phyloP scores from a whole-genome alignment of 1,139 yeast species.

The Blastobotrys proliferans region DNA sequence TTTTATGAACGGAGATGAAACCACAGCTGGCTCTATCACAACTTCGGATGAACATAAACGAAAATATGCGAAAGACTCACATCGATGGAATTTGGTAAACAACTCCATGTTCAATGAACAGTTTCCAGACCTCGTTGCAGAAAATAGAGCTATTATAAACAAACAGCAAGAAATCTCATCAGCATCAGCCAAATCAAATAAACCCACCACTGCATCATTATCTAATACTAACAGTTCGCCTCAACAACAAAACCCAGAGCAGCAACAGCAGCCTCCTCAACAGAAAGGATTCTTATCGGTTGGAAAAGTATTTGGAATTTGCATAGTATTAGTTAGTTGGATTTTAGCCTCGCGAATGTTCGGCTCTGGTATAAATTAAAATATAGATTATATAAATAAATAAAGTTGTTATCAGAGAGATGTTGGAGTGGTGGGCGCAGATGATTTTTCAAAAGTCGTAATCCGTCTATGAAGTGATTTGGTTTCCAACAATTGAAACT shows the following conservation, averaged over 20 bases:
- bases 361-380: not conserved
- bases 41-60: conserved; percentile 48
- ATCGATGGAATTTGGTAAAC: conserved; percentile 57
- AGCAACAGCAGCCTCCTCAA: not conserved
- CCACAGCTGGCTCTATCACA: conserved; percentile 36
- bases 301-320: conserved; percentile 21
- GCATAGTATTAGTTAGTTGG: conserved; percentile 23
- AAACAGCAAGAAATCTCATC: conserved; percentile 5
- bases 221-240: not conserved
- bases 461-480: not conserved
- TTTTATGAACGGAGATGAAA: conserved; percentile 53
- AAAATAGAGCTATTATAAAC: conserved; percentile 35
- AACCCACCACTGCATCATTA: not conserved
- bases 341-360: conserved; percentile 19
- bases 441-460: conserved; percentile 5
- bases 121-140: conserved; percentile 63
- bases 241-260: not conserved
- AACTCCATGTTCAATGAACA: conserved; percentile 54
- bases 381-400: no score
- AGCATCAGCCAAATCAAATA: not conserved
- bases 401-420: no score
- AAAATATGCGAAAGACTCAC: conserved; percentile 50
- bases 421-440: not conserved
- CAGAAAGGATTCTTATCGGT: conserved; percentile 8
- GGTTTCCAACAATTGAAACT: conserved; percentile 8